Evolutionary conservation across 495 filamentous ascomycete genomes (phyloP).

Genomic region (Talaromyces nanjingensis): DNA sequence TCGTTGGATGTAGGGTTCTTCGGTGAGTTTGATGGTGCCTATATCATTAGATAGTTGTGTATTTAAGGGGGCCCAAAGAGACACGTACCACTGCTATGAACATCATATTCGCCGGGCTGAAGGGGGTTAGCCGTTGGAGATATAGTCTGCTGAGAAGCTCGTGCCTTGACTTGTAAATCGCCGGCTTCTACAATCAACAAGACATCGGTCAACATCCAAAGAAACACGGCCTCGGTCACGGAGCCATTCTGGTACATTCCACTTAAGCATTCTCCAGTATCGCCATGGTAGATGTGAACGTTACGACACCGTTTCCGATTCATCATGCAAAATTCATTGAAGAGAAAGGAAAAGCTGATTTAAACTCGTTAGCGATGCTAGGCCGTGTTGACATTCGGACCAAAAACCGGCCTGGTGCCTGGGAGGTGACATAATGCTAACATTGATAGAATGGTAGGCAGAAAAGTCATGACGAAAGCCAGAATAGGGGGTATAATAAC

Average conservation of each 20-base stretch:
- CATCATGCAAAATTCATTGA: neutral
- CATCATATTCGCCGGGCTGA: neutral
- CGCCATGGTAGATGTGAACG: neutral
- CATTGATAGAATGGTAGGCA: neutral
- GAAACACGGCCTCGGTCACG: neutral
- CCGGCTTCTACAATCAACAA: neutral
- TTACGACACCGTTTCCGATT: neutral
- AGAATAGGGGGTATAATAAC: neutral
- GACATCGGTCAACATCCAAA: neutral
- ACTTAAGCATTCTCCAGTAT: neutral
- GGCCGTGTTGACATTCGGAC: neutral
- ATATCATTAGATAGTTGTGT: neutral
- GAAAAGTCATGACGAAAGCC: neutral
- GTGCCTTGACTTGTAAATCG: neutral
- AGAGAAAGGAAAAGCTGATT: neutral
- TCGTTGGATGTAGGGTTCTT: neutral
- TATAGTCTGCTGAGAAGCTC: neutral
- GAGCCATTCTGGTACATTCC: neutral
- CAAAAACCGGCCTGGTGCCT: neutral
- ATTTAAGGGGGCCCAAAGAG: neutral
- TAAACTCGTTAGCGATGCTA: neutral
- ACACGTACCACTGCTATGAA: neutral
- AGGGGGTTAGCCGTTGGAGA: neutral
- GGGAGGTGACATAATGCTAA: neutral
- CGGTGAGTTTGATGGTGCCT: neutral